Conservation (phyloP, 2,329 filamentous ascomycete species). For the Emericellopsis atlantica region DNA sequence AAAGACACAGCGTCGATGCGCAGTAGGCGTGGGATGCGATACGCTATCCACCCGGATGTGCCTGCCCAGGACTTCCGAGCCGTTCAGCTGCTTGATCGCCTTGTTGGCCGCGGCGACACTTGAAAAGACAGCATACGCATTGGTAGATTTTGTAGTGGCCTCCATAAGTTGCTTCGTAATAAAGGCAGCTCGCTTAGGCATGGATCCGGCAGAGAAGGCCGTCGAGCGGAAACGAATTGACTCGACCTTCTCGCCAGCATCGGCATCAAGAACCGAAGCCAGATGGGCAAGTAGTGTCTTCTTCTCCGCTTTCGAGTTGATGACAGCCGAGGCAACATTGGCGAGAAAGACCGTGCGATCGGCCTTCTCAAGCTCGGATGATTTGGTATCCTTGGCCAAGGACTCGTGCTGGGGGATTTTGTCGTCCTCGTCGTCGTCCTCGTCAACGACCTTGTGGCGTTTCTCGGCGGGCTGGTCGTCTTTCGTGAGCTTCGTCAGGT, state of each 20-base stretch:
- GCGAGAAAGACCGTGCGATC: slow-evolving; percentile 83
- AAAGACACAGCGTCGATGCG: slow-evolving; percentile 86
- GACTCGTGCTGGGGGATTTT: slow-evolving; percentile 44
- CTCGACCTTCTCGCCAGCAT: slow-evolving; percentile 60
- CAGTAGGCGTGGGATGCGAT: slow-evolving; percentile 70
- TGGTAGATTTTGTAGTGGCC: slow-evolving; percentile 81
- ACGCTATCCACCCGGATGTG: slow-evolving; percentile 87
- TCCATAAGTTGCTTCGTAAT: slow-evolving; percentile 86
- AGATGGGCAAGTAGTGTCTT: slow-evolving; percentile 69
- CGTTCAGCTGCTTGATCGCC: slow-evolving; percentile 69
- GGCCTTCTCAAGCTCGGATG: slow-evolving; percentile 66
- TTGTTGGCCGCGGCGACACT: slow-evolving; percentile 62
- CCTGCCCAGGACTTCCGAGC: slow-evolving; percentile 68
- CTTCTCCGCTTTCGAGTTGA: slow-evolving; percentile 70
- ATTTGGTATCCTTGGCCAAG: slow-evolving; percentile 37
- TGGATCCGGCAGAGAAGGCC: slow-evolving; percentile 60
- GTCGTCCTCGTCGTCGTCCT: slow-evolving; percentile 25
- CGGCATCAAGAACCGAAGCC: slow-evolving; percentile 53
- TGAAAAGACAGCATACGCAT: slow-evolving; percentile 87
- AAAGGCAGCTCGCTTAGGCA: slow-evolving; percentile 90
- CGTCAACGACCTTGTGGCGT: slow-evolving; percentile 34
- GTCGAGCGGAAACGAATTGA: slow-evolving; percentile 91
- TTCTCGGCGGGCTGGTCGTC: slow-evolving; percentile 44
- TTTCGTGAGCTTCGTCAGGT: slow-evolving; percentile 52
- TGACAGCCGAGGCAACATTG: slow-evolving; percentile 75